Evolutionary conservation across 495 filamentous ascomycete genomes (phyloP).

Genomic region (Neurospora pannonica): DNA sequence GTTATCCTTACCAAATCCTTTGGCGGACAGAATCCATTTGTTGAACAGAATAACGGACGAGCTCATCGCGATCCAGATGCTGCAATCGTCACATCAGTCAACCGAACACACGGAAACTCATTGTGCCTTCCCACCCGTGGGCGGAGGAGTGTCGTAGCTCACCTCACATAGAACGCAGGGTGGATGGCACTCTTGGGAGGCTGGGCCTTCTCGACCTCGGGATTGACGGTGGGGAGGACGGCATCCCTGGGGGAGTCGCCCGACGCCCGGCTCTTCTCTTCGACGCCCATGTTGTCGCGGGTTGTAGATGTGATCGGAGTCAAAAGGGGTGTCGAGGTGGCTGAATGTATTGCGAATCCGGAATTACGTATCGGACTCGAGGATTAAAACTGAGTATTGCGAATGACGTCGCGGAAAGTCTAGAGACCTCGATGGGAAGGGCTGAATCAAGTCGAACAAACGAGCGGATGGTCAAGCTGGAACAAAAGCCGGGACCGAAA

Average conservation of each 20-base stretch:
- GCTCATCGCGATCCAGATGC: conserved; percentile 83
- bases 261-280: conserved; percentile 72
- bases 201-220: conserved; percentile 53
- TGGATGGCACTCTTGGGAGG: conserved; percentile 56
- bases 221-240: conserved; percentile 72
- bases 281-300: conserved; percentile 35
- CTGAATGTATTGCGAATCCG: not conserved
- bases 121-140: not conserved
- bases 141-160: conserved; percentile 29
- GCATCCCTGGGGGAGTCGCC: conserved; percentile 58
- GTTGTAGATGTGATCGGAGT: not conserved
- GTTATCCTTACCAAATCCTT: conserved; percentile 65
- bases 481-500: not conserved
- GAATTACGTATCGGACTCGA: not conserved
- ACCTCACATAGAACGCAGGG: conserved; percentile 84
- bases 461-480: conserved; percentile 27
- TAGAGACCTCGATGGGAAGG: not conserved
- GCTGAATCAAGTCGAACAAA: conserved; percentile 8
- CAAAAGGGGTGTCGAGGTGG: not conserved
- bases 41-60: conserved; percentile 96
- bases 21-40: conserved; percentile 87
- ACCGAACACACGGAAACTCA: not conserved
- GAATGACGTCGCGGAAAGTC: conserved; percentile 7
- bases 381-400: not conserved
- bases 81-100: conserved; percentile 28